A percentile compares a stretch with the other conserved stretches of the same genome.
phyloP scores from a whole-genome alignment of 176 grass and related monocot species.

The Phragmites australis region DNA sequence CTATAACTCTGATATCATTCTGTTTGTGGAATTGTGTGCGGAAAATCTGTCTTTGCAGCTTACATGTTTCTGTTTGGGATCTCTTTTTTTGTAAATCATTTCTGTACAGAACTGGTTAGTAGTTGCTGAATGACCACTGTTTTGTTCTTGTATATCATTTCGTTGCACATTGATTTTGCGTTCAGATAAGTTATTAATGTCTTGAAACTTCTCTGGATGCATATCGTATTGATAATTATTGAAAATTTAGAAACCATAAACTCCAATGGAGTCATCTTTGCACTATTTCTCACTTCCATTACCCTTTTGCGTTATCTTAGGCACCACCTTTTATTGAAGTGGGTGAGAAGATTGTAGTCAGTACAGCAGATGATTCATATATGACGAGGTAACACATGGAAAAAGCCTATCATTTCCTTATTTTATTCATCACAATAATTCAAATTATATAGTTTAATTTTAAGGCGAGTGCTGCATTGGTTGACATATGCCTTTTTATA shows the following conservation, averaged over 20 bases:
- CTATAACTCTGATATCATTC: conserved; percentile 20
- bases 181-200: neutral
- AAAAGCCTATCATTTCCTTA: neutral
- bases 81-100: neutral
- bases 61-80: conserved; percentile 2
- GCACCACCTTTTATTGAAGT: conserved; percentile 84
- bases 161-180: neutral
- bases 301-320: conserved; percentile 47
- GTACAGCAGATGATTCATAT: conserved; percentile 88
- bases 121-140: neutral
- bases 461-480: neutral
- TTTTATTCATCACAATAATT: neutral
- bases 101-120: conserved; percentile 10
- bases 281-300: conserved; percentile 20
- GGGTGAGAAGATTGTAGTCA: conserved; percentile 74
- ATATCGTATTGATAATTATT: neutral
- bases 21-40: conserved; percentile 31
- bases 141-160: neutral
- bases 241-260: conserved; percentile 16
- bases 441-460: neutral
- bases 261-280: neutral
- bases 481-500: neutral
- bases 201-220: neutral
- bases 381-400: conserved; percentile 61
- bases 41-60: neutral